These are phyloP conservation scores for Penicillium ochrochloron DNA, from an alignment of 495 filamentous ascomycete genomes.

Conservation along the genomic window DNA sequence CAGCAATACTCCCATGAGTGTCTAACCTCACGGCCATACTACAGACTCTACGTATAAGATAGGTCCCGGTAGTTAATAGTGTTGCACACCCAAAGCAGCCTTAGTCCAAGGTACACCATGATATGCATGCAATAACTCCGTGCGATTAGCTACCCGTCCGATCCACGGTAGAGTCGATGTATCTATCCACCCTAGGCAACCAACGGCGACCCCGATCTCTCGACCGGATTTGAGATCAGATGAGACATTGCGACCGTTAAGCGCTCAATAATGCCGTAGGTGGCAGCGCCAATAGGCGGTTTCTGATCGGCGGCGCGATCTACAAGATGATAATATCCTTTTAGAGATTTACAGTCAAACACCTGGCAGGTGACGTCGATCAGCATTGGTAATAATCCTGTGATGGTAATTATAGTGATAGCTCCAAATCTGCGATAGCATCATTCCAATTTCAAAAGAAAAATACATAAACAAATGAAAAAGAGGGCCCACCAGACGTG, in stretches of 20 bases:
- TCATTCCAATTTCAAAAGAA: neutral
- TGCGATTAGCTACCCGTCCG: neutral
- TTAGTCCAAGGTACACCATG: neutral
- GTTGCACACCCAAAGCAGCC: no score
- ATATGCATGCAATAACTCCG: neutral
- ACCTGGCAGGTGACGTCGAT: neutral
- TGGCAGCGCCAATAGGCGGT: neutral
- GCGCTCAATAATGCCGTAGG: neutral
- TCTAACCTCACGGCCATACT: neutral
- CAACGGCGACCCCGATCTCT: conserved; percentile 15
- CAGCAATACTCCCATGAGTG: neutral
- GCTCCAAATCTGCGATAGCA: neutral
- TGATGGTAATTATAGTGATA: neutral
- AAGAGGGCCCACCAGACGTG: neutral
- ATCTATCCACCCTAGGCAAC: neutral
- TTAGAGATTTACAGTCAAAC: neutral
- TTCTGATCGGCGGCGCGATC: conserved; percentile 6
- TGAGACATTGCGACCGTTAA: conserved; percentile 11
- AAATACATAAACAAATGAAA: neutral
- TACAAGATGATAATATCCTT: neutral
- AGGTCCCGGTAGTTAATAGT: neutral
- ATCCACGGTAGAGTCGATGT: conserved; percentile 10
- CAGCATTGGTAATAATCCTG: neutral
- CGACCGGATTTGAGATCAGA: conserved; percentile 16
- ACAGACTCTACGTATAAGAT: neutral